phyloP scores from a whole-genome alignment of 495 filamentous ascomycete species.

The Letharia columbiana region DNA sequence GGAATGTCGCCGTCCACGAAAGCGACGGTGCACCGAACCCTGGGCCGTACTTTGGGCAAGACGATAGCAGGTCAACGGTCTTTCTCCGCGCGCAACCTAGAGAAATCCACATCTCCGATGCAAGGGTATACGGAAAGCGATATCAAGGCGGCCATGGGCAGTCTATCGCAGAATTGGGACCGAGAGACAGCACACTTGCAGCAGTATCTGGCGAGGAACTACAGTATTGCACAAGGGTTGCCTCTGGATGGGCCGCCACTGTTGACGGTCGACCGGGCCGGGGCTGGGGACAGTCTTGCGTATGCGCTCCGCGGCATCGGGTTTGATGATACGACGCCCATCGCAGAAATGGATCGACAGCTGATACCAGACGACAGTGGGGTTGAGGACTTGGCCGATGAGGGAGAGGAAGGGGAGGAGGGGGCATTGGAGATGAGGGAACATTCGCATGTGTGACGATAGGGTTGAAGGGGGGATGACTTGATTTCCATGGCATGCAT shows the following conservation, averaged over 20 bases:
- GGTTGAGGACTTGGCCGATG: slow-evolving; percentile 9
- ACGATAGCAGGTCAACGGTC: slow-evolving; percentile 33
- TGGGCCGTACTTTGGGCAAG: slow-evolving; percentile 26
- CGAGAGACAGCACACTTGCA: slow-evolving; percentile 47
- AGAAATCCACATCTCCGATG: slow-evolving; percentile 19
- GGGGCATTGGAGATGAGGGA: slow-evolving; percentile 9
- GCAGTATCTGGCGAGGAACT: slow-evolving; percentile 55
- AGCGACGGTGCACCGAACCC: slow-evolving; percentile 25
- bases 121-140: slow-evolving; percentile 39
- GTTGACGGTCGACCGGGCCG: slow-evolving; percentile 14
- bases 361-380: slow-evolving; percentile 13
- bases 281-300: slow-evolving; percentile 15
- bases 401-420: slow-evolving; percentile 19
- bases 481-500: background rate
- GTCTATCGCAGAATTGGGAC: slow-evolving; percentile 56
- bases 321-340: slow-evolving; percentile 26
- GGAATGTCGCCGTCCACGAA: slow-evolving; percentile 21
- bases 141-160: slow-evolving; percentile 43
- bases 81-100: slow-evolving; percentile 22
- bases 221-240: slow-evolving; percentile 45
- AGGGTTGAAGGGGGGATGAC: background rate
- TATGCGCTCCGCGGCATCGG: slow-evolving; percentile 14
- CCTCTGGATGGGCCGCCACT: slow-evolving; percentile 23
- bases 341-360: slow-evolving; percentile 21
- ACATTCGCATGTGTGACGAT: slow-evolving; percentile 7